Evolutionary conservation across 148 eudicot genomes (phyloP).

Genomic region (Cornus kousa): DNA sequence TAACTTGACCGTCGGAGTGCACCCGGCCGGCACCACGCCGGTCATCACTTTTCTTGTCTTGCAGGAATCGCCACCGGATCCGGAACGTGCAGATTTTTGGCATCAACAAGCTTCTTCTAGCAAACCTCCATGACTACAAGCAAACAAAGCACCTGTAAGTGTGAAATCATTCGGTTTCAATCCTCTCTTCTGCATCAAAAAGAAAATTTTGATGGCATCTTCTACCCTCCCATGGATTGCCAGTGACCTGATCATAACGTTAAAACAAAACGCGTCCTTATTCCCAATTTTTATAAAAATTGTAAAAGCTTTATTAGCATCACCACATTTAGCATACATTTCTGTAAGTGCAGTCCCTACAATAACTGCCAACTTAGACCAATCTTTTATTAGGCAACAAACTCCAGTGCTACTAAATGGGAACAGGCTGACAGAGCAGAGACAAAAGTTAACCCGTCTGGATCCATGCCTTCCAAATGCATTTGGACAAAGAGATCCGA

Average conservation of each 20-base stretch:
- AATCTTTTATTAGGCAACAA: constrained; percentile 21
- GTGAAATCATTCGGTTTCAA: constrained; percentile 31
- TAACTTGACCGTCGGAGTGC: no score
- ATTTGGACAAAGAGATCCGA: constrained; percentile 26
- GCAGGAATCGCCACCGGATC: no score
- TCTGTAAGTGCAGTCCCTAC: constrained; percentile 36
- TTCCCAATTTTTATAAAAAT: constrained; percentile 27
- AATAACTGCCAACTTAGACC: constrained; percentile 23
- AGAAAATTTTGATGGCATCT: constrained; percentile 34
- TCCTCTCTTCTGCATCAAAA: constrained; percentile 24
- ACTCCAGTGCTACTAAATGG: constrained; percentile 25
- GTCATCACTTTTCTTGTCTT: no score
- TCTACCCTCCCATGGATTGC: constrained; percentile 36
- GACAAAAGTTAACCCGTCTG: constrained; percentile 31
- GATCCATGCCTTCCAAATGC: constrained; percentile 23
- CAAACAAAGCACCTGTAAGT: constrained; percentile 24
- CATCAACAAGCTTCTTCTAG: constrained; percentile 35
- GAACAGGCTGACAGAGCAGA: constrained; percentile 38
- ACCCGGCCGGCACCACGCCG: no score
- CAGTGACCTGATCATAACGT: constrained; percentile 40
- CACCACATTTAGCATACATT: constrained; percentile 47
- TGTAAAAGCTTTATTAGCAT: constrained; percentile 29
- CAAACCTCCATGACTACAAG: constrained; percentile 42
- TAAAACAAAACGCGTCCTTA: constrained; percentile 40
- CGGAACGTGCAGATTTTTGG: no score